A percentile compares a stretch with the other conserved stretches of the same genome.
Conservation (phyloP, 257 asterid species). For the Phtheirospermum japonicum region DNA sequence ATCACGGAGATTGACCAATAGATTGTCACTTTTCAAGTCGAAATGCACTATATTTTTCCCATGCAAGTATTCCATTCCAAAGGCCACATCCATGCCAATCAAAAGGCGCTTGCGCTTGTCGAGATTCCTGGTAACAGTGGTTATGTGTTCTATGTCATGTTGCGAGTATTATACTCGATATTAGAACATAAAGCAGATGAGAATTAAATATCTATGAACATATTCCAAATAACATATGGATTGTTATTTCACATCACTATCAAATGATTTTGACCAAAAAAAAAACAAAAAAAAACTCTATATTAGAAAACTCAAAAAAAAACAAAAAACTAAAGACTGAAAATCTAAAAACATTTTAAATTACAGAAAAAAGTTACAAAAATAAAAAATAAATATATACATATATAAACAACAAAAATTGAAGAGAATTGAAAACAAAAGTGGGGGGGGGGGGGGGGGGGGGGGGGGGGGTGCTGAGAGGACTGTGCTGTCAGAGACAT, state of each 20-base stretch:
- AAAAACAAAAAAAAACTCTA: background rate
- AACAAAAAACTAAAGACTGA: no score
- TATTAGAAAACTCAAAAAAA: no score
- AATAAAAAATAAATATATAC: no score
- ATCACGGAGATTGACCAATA: constrained; percentile 96
- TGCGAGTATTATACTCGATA: background rate
- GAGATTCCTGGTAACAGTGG: constrained; percentile 52
- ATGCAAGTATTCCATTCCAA: constrained; percentile 98
- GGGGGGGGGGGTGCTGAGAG: no score
- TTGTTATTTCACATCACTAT: background rate
- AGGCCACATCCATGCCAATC: constrained; percentile 95
- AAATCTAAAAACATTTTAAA: no score
- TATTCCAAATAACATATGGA: background rate
- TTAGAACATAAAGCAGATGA: constrained; percentile 14
- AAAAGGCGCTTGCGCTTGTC: constrained; percentile 91
- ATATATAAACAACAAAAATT: no score
- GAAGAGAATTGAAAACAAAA: no score
- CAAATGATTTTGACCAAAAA: background rate
- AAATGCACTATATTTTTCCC: constrained; percentile 95
- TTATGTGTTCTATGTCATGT: constrained; percentile 6
- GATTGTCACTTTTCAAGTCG: constrained; percentile 94
- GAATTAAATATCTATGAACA: background rate
- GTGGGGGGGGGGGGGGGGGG: no score
- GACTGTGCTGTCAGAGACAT: no score
- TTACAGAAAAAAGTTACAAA: no score